Evolutionary conservation across 148 eudicot genomes (phyloP), one percentile per base, ranked within the genome.

Genomic region (Talinum fruticosum): DNA sequence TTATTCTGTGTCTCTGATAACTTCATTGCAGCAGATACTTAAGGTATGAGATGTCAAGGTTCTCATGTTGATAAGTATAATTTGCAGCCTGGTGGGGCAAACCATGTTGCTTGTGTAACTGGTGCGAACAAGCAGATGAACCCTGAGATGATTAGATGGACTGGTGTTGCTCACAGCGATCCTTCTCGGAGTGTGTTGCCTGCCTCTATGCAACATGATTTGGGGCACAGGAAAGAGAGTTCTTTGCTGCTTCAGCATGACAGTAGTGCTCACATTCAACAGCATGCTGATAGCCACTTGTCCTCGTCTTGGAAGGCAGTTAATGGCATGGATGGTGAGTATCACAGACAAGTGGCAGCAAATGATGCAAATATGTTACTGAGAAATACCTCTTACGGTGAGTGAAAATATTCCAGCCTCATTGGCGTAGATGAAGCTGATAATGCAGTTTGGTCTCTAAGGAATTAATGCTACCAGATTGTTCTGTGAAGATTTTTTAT

Each of bases 241-340:
- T 72, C 84, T 64, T 59, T 73, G 29, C 88, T 80, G 44, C 64
- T 86, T 54, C 91, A 84, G 71, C 82, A 77, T 78, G 80, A 77
- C 61, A 72, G 72, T 72, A 74, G 81, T 78, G 47, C 29, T 83
- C 87, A 77, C 70, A 88, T 88, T 81, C 87, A 74, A 65, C 83
- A 76, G 49, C 85, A 75, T 77, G 75, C 83, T 69, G 88, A 83
- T 77, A 80, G 69, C 64, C 79, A 72, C 69, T 82, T 83, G 72
- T 83, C 93, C 29, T 75, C 82, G 66, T 81, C 86, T 54, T 83
- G 87, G 90, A 89, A 86, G 81, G 83, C 89, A 64, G 83, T 79
- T 47, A 76, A 82, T 45, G 85, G 87, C 75, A 59, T 75, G 79
- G 88, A 79, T 65, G 78, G 79, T 75, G 92, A 84, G 59, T 82